Percentiles rank a stretch among this genome's conserved stretches.
These are phyloP conservation scores for sorghum (Sorghum bicolor) DNA, from an alignment of 176 grass and related monocot genomes.

Conservation along the genomic window DNA sequence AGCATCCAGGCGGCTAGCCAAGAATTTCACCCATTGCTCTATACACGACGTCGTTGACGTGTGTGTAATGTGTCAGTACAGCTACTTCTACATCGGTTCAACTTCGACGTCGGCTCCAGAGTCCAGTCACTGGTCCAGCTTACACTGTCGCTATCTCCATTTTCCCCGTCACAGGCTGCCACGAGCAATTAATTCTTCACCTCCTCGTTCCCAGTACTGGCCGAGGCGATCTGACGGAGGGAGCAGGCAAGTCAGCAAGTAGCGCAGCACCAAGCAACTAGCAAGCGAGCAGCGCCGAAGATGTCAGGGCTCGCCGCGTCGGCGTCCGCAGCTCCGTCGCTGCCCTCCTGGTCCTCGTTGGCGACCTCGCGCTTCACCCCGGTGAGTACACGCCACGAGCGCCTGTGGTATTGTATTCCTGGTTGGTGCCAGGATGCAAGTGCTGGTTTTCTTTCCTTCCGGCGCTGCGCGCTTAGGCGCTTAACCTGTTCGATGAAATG, in stretches of 20 bases:
- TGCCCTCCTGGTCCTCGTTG: background rate
- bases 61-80: background rate
- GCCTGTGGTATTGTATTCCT: background rate
- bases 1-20: background rate
- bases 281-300: background rate
- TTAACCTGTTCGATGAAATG: conserved; percentile 23
- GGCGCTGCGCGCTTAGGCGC: background rate
- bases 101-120: background rate
- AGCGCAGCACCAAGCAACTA: background rate
- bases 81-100: background rate
- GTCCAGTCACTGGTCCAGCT: background rate
- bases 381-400: conserved; percentile 30
- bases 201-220: background rate
- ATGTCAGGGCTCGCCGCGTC: conserved; percentile 30
- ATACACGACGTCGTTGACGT: background rate
- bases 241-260: background rate
- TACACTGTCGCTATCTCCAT: background rate
- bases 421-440: background rate
- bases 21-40: background rate
- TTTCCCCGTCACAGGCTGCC: background rate
- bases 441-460: background rate
- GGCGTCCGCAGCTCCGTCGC: conserved; percentile 3
- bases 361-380: conserved; percentile 9
- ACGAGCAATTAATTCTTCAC: background rate
- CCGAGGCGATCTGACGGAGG: background rate